Evolutionary conservation across 2,329 filamentous ascomycete species (phyloP), one percentile per base, ranked within the genome.

Genomic region (Paecilomyces variotii): DNA sequence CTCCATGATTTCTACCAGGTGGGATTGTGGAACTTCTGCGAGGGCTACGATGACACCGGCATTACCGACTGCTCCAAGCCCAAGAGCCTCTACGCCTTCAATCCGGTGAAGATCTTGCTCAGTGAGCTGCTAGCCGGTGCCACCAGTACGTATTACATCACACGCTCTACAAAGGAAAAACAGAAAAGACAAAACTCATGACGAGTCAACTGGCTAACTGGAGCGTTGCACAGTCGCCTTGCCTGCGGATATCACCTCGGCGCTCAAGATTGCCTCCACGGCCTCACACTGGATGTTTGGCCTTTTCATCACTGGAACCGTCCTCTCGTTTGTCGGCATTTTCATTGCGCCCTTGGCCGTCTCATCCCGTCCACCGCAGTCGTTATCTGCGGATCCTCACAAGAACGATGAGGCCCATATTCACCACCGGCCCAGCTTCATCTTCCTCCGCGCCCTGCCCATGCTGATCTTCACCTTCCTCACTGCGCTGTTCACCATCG

Each of bases 1-100:
- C 81, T 97, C 54, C 91, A 96, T 72, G 93, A 97, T 74, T 97
- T 96, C 76, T 97, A 97, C 74, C 89, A 91, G 67, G 89, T 96
- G 28, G 92, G 92, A 4, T 77, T 97, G 49, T 97, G 93, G 93
- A 88, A 87, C 60, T 96, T 88, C 73, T 97, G 93, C 74, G 90
- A 96, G 72, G 92, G 92, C 24, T 95, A 92, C 73, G 79, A 84
- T 58, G 81, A 83, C 65, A 80, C 87, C 74, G 74, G 74, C 9
- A 85, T 94, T 62, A 93, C 90, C 0, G 76, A 78, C 62, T 97
- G 93, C 75, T 91, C 88, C 6, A 75, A 76, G 4, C 88, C 91
- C 0, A 67, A 84, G 66, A 79, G 80, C 6, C 79, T 92, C 58
- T 97, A 90, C 77, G 96, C 90, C 87, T 97, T 97, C 78, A 91